These are phyloP conservation scores for Thermoascus crustaceus DNA, from an alignment of 2,329 filamentous ascomycete species.

Conservation along the genomic window DNA sequence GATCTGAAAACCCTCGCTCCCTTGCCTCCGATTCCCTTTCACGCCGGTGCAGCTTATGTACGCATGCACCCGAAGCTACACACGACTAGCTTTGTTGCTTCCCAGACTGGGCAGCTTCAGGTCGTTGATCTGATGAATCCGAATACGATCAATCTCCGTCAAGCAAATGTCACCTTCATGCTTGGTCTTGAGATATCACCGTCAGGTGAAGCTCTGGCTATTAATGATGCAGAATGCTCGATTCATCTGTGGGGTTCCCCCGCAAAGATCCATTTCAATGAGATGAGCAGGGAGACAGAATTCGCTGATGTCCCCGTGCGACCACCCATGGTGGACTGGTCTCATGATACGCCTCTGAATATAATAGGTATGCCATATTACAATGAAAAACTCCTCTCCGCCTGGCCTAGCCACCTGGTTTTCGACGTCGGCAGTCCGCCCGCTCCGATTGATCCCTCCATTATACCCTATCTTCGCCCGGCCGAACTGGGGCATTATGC, in stretches of 20 bases:
- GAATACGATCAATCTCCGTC: slow-evolving; percentile 75
- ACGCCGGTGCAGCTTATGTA: slow-evolving; percentile 85
- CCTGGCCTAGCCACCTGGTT: slow-evolving; percentile 77
- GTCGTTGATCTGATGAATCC: slow-evolving; percentile 93
- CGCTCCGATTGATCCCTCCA: slow-evolving; percentile 60
- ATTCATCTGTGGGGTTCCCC: slow-evolving; percentile 86
- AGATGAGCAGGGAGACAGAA: slow-evolving; percentile 68
- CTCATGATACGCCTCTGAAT: slow-evolving; percentile 68
- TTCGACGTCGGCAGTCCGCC: slow-evolving; percentile 82
- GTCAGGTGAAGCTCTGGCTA: slow-evolving; percentile 74
- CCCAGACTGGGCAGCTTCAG: slow-evolving; percentile 86
- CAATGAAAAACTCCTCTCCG: slow-evolving; percentile 74
- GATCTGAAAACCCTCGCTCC: slow-evolving; percentile 85
- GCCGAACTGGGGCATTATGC: slow-evolving; percentile 72
- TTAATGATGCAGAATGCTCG: slow-evolving; percentile 69
- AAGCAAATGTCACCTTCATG: slow-evolving; percentile 71
- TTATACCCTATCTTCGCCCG: slow-evolving; percentile 60
- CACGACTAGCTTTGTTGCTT: slow-evolving; percentile 88
- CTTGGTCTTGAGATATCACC: slow-evolving; percentile 78
- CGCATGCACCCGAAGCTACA: slow-evolving; percentile 94
- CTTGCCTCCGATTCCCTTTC: slow-evolving; percentile 83
- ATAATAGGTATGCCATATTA: slow-evolving; percentile 90
- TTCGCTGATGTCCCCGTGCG: slow-evolving; percentile 63
- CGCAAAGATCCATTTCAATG: slow-evolving; percentile 76
- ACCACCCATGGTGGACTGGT: slow-evolving; percentile 59